Evolutionary conservation across 1,284 basidiomycete genomes (phyloP).

Genomic region (Phlebopus sp.): DNA sequence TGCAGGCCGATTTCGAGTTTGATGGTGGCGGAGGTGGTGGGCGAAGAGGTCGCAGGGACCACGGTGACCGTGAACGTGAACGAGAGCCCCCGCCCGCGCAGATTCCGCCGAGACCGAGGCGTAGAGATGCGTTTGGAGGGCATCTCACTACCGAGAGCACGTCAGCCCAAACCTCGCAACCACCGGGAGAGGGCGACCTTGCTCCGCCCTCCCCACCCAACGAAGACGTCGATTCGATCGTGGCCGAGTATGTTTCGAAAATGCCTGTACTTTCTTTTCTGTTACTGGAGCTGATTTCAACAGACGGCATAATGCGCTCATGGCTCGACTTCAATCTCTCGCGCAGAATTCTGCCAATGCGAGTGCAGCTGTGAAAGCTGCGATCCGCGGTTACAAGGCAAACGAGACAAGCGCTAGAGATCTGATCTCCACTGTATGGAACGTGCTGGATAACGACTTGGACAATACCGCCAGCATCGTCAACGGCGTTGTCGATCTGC

Average conservation of each 20-base stretch:
- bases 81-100: constrained; percentile 45
- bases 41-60: constrained; percentile 41
- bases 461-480: constrained; percentile 79
- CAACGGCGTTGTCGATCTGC: constrained; percentile 73
- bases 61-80: constrained; percentile 44
- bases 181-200: constrained; percentile 36
- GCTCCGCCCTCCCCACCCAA: constrained; percentile 45
- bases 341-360: constrained; percentile 73
- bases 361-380: constrained; percentile 73
- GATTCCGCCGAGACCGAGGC: constrained; percentile 38
- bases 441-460: constrained; percentile 74
- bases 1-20: constrained; percentile 81
- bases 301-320: constrained; percentile 70
- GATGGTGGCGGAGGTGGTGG: constrained; percentile 50
- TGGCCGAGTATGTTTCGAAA: constrained; percentile 46
- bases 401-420: constrained; percentile 83
- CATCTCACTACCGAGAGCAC: constrained; percentile 53
- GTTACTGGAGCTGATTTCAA: not conserved
- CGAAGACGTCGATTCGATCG: constrained; percentile 51
- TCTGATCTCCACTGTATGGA: constrained; percentile 85
- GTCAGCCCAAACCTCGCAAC: constrained; percentile 17
- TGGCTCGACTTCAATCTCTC: constrained; percentile 65
- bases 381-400: constrained; percentile 76
- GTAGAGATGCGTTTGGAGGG: constrained; percentile 65
- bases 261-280: not conserved